Evolutionary conservation across 805 yeast genomes (phyloP), one percentile per base, ranked within the genome.

Genomic region (Cyberlindnera euphorbiae): DNA sequence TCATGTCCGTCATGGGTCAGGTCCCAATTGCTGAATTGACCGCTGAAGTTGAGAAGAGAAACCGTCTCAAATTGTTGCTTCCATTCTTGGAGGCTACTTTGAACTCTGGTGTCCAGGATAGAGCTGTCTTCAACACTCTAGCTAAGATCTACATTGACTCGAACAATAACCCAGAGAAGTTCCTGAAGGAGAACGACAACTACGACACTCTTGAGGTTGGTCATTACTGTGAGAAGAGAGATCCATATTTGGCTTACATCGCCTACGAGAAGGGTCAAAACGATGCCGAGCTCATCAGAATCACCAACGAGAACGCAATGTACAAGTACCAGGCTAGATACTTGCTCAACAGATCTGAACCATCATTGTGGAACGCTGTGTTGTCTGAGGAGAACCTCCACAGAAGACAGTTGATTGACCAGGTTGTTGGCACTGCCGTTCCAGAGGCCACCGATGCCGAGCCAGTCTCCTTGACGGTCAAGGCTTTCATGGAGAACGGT

Each of bases 321-420:
- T 93, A 84, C 75, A 93, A 93, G 63, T 90, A 93, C 65, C 98
- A 93, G 71, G 97, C 97, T n/a, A 81, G 97, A 62, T 93, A 93
- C 59, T 71, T 93, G 53, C 74, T 93, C 50, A 70, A 77, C 43
- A 83, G 95, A 61, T 86, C 96, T n/a, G 96, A 93, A 58, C 68
- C 79, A 17, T 71, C 63, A 6, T 71, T 93, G 47, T 93, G 97
- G 97, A 64, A 75, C 38, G 70, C 69, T 49, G 98, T 93, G 5
- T 71, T 93, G 56, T 53, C 68, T 42, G 74, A 72, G 29, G 93
- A 82, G 31, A 88, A 85, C 61, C 69, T 77, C 44, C 94, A 90
- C 69, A 81, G 96, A 66, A 82, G 95, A 59, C 94, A 81, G 59
- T 71, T 93, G 54, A 72, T 93, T 48, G 99, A 93, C 56, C 96